Evolutionary conservation across 176 grass and related monocot species (phyloP), one percentile per base, ranked within the genome.

Genomic region (Elaeis guineensis): DNA sequence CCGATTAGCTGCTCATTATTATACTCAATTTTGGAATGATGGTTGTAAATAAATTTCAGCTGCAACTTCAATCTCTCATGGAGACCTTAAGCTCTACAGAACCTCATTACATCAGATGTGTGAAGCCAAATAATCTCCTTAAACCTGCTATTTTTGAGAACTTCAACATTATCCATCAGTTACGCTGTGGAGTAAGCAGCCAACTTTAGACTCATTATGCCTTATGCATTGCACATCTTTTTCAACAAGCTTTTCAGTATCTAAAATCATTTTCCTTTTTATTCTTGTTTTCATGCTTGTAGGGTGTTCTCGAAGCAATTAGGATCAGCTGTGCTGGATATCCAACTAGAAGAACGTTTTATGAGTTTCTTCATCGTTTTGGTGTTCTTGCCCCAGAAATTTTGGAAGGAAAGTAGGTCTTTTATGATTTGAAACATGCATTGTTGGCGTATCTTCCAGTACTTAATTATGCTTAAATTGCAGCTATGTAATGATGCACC

Each of bases 281-380:
- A 16, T 68, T 22, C n/a, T 11, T 49, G 20, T 19, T 11, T 63
- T 49, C 11, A 20, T 35, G 20, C 56, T 21, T 54, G 32, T 65
- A 98, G 93, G 93, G 93, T 78, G 93, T 98, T 81, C 84, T 98
- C 76, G 93, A 98, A 89, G 87, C 93, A 55, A 98, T 98, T 54
- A 83, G 87, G 74, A 98, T 98, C 78, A 98, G 87, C 66, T 98
- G 93, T 58, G 87, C 85, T 73, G 93, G 93, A 82, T 98, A 91
- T 74, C 93, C 93, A 12, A 98, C 93, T 65, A 82, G 93, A 82
- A 98, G 89, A 75, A 61, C 66, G 57, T 97, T 97, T 80, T 82
- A 79, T 17, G 93, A 97, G 71, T 97, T 97, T 72, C 70, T 97
- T 29, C 87, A 89, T 76, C 93, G 93, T 25, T 97, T 97, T 77